A percentile compares a stretch with the other conserved stretches of the same genome.
Conservation (phyloP, 2,329 filamentous ascomycete genomes). For the Verticillium alfalfae region DNA sequence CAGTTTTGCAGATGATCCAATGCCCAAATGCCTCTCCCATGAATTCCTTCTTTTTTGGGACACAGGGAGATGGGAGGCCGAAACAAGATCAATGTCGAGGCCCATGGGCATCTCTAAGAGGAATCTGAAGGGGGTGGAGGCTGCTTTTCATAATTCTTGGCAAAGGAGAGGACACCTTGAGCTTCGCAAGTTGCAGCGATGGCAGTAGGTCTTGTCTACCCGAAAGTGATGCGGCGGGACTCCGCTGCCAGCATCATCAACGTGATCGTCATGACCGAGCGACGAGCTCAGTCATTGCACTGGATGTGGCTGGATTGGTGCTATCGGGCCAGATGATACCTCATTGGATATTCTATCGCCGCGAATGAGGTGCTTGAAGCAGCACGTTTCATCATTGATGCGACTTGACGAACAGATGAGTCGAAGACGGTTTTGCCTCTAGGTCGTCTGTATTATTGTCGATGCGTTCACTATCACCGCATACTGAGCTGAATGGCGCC, state of each 20-base stretch:
- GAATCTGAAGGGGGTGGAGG: background rate
- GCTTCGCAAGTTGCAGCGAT: background rate
- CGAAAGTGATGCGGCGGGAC: background rate
- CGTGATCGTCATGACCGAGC: no score
- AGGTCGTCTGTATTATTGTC: background rate
- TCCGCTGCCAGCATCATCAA: background rate
- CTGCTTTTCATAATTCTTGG: background rate
- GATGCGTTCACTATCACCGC: background rate
- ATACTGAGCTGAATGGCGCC: background rate
- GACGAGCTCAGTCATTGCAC: no score
- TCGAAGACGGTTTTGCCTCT: background rate
- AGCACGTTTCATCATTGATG: background rate
- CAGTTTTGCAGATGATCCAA: background rate
- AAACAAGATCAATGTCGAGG: background rate
- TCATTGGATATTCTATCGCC: background rate
- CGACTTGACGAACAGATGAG: background rate
- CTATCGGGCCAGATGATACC: background rate
- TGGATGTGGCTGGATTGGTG: background rate
- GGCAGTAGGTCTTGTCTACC: background rate
- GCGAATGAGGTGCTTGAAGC: background rate
- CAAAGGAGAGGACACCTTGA: background rate
- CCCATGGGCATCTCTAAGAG: background rate
- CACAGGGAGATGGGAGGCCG: background rate
- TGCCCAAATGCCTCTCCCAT: no score
- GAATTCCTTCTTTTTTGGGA: background rate